These are phyloP conservation scores for Bimuria novae-zelandiae DNA, from an alignment of 2,329 filamentous ascomycete genomes.

Conservation along the genomic window DNA sequence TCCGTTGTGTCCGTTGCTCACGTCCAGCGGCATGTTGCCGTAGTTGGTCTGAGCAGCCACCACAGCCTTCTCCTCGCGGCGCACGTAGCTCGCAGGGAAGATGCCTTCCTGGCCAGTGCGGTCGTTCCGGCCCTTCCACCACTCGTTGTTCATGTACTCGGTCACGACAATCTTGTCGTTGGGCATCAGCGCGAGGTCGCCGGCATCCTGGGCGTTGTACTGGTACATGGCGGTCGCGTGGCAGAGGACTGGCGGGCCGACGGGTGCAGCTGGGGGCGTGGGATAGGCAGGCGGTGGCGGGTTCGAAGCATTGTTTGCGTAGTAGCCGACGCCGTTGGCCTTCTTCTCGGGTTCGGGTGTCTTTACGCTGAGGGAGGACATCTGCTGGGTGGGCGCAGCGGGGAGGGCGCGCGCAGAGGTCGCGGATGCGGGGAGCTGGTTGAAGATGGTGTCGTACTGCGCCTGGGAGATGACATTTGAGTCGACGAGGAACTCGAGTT, in stretches of 20 bases:
- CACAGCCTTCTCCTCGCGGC: conserved; percentile 65
- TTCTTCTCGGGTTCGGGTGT: conserved; percentile 41
- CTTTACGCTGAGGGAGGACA: conserved; percentile 40
- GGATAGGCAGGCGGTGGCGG: conserved; percentile 52
- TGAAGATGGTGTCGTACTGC: conserved; percentile 75
- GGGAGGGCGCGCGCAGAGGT: conserved; percentile 54
- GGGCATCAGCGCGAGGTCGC: conserved; percentile 79
- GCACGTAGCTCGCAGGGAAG: conserved; percentile 91
- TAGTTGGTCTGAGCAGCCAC: conserved; percentile 64
- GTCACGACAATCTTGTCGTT: conserved; percentile 80
- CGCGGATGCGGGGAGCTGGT: conserved; percentile 74
- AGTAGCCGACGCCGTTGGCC: conserved; percentile 49
- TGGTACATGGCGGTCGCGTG: conserved; percentile 81
- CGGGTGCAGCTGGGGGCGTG: conserved; percentile 54
- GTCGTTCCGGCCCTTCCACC: conserved; percentile 90
- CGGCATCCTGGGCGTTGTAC: conserved; percentile 78
- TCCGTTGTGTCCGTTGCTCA: conserved; percentile 53
- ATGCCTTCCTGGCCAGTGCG: conserved; percentile 86
- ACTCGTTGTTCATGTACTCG: conserved; percentile 96
- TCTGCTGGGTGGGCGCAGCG: conserved; percentile 38
- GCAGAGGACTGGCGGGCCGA: conserved; percentile 62
- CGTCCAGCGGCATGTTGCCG: conserved; percentile 74
- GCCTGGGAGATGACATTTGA: conserved; percentile 76
- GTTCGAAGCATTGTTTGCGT: conserved; percentile 45
- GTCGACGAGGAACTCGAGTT: conserved; percentile 88